Percentiles rank a stretch among this genome's conserved stretches.
Evolutionary conservation across 371 early-diverging fungal species (phyloP).

Genomic region (Saksenaea oblongispora): DNA sequence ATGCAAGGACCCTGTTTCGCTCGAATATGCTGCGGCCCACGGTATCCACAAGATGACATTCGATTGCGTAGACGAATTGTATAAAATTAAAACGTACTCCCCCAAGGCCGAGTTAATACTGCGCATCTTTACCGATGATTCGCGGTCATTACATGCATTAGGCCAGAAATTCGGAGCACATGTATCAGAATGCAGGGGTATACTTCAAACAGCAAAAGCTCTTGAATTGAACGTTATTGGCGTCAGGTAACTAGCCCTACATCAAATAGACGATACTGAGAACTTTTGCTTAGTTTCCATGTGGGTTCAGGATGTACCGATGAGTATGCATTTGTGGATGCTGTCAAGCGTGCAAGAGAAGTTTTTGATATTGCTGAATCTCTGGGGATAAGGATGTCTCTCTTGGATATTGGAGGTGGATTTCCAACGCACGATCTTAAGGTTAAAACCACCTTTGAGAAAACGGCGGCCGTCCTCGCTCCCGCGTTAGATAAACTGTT

Average conservation of each 20-base stretch:
- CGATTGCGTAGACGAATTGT: constrained; percentile 95
- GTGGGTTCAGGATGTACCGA: constrained; percentile 95
- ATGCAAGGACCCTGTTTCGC: constrained; percentile 95
- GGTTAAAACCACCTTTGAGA: constrained; percentile 78
- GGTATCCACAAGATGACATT: constrained; percentile 94
- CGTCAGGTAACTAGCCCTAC: constrained; percentile 50
- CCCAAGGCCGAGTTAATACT: constrained; percentile 88
- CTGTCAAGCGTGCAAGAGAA: constrained; percentile 78
- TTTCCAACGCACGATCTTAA: constrained; percentile 87
- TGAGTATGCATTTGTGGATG: constrained; percentile 87
- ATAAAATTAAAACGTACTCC: constrained; percentile 82
- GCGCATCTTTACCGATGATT: constrained; percentile 95
- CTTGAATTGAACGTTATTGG: constrained; percentile 88
- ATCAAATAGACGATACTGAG: background rate
- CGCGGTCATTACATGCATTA: constrained; percentile 86
- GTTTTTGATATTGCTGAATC: constrained; percentile 85
- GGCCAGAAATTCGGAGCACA: constrained; percentile 97
- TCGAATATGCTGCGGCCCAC: constrained; percentile 78
- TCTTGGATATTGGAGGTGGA: constrained; percentile 97
- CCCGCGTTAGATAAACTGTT: constrained; percentile 81
- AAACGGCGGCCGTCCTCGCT: constrained; percentile 79
- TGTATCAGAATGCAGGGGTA: constrained; percentile 58
- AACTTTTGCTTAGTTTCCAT: constrained; percentile 65
- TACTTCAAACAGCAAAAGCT: constrained; percentile 78
- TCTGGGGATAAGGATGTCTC: constrained; percentile 73